These are phyloP conservation scores for Aquanectria penicillioides DNA, from an alignment of 2,329 filamentous ascomycete genomes.

Conservation along the genomic window DNA sequence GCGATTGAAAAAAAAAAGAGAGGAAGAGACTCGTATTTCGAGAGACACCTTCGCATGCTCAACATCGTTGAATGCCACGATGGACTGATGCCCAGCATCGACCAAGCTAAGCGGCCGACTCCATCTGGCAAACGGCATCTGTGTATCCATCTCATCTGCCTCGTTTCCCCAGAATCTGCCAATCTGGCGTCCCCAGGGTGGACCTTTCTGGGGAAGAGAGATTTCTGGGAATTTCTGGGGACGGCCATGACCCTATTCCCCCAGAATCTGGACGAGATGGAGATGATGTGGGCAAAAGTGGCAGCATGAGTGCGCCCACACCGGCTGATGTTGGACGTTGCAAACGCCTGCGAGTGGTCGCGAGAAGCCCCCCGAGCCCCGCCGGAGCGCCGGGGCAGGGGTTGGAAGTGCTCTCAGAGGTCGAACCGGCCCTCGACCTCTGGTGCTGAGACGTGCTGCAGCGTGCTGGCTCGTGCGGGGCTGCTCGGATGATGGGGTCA, in stretches of 20 bases:
- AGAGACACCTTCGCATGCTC: no score
- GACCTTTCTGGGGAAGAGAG: slow-evolving; percentile 20
- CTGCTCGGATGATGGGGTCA: background rate
- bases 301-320: slow-evolving; percentile 14
- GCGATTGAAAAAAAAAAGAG: background rate
- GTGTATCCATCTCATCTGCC: slow-evolving; percentile 16
- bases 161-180: slow-evolving; percentile 19
- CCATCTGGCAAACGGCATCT: background rate
- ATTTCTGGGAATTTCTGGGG: slow-evolving; percentile 11
- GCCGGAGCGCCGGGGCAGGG: background rate
- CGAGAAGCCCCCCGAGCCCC: background rate
- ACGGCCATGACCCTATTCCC: slow-evolving; percentile 7
- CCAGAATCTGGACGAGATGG: slow-evolving; percentile 18
- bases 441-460: no score
- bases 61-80: no score
- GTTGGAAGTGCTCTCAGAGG: slow-evolving; percentile 6
- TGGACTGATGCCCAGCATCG: background rate
- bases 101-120: background rate
- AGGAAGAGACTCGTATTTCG: no score
- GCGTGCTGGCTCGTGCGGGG: slow-evolving; percentile 23
- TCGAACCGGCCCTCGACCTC: no score
- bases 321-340: slow-evolving; percentile 17
- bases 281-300: slow-evolving; percentile 17
- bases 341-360: background rate
- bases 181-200: slow-evolving; percentile 21